Evolutionary conservation across 1,284 basidiomycete species (phyloP).

Genomic region (Leucoagaricus sp.): DNA sequence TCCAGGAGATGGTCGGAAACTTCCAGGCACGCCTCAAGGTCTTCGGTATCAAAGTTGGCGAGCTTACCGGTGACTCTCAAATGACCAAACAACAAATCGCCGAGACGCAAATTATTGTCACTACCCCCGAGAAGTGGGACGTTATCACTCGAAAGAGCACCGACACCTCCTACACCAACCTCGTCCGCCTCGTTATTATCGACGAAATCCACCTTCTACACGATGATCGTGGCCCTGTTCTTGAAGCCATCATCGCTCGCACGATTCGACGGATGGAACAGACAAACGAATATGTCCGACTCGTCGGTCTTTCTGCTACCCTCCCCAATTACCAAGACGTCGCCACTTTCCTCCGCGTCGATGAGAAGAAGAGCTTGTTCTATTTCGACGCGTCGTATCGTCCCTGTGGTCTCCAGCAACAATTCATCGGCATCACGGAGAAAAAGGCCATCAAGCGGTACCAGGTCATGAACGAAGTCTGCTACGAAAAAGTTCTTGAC

Average conservation of each 20-base stretch:
- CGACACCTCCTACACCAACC: constrained; percentile 96
- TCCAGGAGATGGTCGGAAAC: no score
- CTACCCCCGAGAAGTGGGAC: constrained; percentile 99
- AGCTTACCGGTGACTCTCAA: constrained; percentile 97
- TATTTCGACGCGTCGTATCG: constrained; percentile 96
- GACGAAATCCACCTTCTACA: constrained; percentile 98
- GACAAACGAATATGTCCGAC: no score
- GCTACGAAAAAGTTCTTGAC: constrained; percentile 97
- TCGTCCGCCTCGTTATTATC: constrained; percentile 95
- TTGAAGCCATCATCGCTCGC: constrained; percentile 91
- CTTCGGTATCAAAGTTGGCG: constrained; percentile 89
- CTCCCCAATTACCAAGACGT: constrained; percentile 98
- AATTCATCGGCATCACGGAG: constrained; percentile 98
- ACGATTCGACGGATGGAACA: constrained; percentile 96
- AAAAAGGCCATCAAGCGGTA: constrained; percentile 99
- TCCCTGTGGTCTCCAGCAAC: constrained; percentile 94
- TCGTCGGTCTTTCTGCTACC: constrained; percentile 96
- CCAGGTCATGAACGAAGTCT: constrained; percentile 98
- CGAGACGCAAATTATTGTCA: constrained; percentile 98
- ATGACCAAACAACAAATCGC: constrained; percentile 98
- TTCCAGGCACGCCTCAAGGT: constrained; percentile 81
- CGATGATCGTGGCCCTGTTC: constrained; percentile 97
- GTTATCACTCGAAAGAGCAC: constrained; percentile 98
- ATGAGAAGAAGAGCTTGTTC: constrained; percentile 91
- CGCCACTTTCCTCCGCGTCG: constrained; percentile 97